phyloP scores from a whole-genome alignment of 2,329 filamentous ascomycete genomes.

The Xylariomycetidae sp. region DNA sequence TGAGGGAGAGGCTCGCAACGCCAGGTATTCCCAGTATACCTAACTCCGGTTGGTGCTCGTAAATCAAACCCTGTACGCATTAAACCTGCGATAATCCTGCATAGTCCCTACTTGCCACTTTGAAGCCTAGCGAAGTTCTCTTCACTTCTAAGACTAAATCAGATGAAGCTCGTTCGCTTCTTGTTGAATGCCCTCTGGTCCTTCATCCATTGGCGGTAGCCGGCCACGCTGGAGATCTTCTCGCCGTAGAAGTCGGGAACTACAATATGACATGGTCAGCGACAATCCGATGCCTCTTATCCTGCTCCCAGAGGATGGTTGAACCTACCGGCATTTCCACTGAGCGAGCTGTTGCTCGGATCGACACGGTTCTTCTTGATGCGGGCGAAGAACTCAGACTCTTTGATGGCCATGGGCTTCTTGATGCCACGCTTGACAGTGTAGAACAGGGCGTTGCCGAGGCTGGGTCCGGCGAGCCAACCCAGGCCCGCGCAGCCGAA shows the following conservation, averaged over 20 bases:
- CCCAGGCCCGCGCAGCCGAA: constrained; percentile 72
- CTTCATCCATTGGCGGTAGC: constrained; percentile 93
- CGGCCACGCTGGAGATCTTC: constrained; percentile 89
- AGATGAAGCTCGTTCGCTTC: constrained; percentile 66
- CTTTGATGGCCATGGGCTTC: constrained; percentile 74
- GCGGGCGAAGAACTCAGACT: constrained; percentile 85
- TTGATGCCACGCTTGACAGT: constrained; percentile 65
- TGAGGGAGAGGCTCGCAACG: constrained; percentile 24
- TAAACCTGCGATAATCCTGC: constrained; percentile 1
- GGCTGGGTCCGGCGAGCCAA: constrained; percentile 79
- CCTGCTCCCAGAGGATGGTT: not conserved
- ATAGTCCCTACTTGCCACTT: not conserved
- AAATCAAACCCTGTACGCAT: constrained; percentile 8
- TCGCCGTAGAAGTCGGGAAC: constrained; percentile 98
- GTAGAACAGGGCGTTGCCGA: constrained; percentile 78
- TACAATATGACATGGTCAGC: constrained; percentile 16
- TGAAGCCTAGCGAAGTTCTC: not conserved
- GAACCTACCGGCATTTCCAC: constrained; percentile 64
- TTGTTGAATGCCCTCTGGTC: constrained; percentile 96
- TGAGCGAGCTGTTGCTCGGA: constrained; percentile 76
- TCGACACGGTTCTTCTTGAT: constrained; percentile 92
- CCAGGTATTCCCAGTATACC: constrained; percentile 15
- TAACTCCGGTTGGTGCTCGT: constrained; percentile 9
- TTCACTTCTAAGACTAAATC: constrained; percentile 6
- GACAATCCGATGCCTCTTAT: not conserved